Evolutionary conservation across 2,329 filamentous ascomycete species (phyloP).

Genomic region (Aspergillus fumigatus): DNA sequence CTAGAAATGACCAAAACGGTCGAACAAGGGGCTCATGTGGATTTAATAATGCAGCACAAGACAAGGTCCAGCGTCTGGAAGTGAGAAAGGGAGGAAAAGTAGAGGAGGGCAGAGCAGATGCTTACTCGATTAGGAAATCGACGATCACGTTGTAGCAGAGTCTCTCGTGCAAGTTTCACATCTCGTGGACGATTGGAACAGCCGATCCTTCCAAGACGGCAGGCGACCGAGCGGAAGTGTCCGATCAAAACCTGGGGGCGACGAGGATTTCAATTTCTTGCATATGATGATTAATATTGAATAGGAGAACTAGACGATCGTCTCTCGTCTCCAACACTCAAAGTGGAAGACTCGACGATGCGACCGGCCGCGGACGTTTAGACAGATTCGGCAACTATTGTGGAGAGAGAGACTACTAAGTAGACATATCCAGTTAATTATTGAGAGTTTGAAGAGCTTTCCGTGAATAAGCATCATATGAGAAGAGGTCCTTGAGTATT

Average conservation of each 20-base stretch:
- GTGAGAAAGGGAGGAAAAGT: constrained; percentile 4
- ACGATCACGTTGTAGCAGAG: background rate
- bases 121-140: constrained; percentile 13
- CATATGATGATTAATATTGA: background rate
- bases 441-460: background rate
- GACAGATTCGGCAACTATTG: background rate
- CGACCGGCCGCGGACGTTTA: background rate
- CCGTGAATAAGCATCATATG: background rate
- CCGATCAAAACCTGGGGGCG: no score
- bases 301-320: background rate
- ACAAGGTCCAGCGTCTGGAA: background rate
- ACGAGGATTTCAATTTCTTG: background rate
- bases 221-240: no score
- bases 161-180: background rate
- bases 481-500: background rate
- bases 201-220: no score
- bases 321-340: background rate
- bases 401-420: background rate
- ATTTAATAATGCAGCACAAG: background rate
- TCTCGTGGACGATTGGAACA: background rate
- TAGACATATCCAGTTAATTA: no score
- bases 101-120: constrained; percentile 2
- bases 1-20: background rate
- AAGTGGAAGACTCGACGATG: background rate
- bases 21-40: background rate